Percentiles rank a stretch among this genome's conserved stretches.
Conservation (phyloP, 1,139 yeast genomes). For the Pneumocystis canis region DNA sequence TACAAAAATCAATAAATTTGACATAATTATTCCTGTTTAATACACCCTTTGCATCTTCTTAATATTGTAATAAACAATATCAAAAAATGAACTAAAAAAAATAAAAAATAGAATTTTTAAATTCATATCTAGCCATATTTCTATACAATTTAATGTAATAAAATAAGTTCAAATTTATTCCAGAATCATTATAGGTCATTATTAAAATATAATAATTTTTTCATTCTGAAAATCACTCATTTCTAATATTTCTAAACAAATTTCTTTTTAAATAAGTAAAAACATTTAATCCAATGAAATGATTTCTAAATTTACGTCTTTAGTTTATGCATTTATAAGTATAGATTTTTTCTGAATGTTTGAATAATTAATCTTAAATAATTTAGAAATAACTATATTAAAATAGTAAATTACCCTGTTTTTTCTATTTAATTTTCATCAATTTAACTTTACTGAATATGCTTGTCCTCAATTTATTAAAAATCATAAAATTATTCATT, state of each 20-base stretch:
- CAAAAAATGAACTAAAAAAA: not conserved
- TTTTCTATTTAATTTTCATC: not conserved
- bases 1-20: not conserved
- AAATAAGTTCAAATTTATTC: too few relatives aligned
- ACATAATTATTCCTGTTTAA: too few relatives aligned
- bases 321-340: not conserved
- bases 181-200: not conserved
- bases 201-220: not conserved
- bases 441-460: not conserved
- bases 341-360: not conserved
- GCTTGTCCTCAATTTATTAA: not conserved
- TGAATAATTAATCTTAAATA: not conserved
- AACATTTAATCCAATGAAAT: not conserved
- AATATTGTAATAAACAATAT: not conserved
- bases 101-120: not conserved
- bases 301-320: not conserved
- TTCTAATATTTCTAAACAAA: not conserved
- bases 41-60: not conserved
- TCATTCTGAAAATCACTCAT: not conserved
- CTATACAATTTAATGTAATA: not conserved
- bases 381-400: not conserved
- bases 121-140: not conserved
- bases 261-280: not conserved
- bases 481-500: not conserved
- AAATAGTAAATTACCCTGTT: not conserved